phyloP scores from a whole-genome alignment of 192 early-diverging fungal genomes.

The Neocallimastix lanati region DNA sequence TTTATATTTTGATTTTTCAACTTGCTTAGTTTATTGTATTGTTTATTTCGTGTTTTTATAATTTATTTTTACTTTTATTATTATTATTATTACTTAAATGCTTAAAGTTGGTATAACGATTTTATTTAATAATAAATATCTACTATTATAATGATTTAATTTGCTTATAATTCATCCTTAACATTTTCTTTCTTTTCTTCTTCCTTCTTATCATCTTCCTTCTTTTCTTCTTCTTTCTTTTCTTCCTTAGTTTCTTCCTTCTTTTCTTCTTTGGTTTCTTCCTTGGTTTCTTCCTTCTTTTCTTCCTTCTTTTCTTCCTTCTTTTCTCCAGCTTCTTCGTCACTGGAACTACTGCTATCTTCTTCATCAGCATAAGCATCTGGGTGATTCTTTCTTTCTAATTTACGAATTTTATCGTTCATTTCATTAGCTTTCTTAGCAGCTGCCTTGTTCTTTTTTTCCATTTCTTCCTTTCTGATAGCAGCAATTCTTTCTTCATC shows the following conservation, averaged over 20 bases:
- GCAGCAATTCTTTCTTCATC: not conserved
- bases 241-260: not conserved
- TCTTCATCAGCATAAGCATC: not conserved
- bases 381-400: not conserved
- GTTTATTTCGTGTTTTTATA: no score
- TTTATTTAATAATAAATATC: no score
- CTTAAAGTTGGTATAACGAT: no score
- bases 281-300: conserved; percentile 3
- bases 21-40: no score
- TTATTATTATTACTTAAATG: no score
- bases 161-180: not conserved
- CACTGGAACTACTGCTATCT: not conserved
- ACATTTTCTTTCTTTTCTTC: conserved; percentile 4
- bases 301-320: conserved; percentile 8
- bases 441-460: conserved; percentile 8
- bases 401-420: not conserved
- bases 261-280: not conserved
- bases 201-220: conserved; percentile 11
- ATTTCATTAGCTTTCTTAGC: conserved; percentile 9
- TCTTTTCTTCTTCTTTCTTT: not conserved
- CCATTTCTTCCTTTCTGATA: not conserved
- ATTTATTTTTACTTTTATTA: no score
- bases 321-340: not conserved
- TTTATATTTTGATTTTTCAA: no score
- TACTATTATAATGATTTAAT: not conserved